A percentile compares a stretch with the other conserved stretches of the same genome.
Conservation (phyloP, 2,329 filamentous ascomycete genomes). For the Triangularia verruculosa region DNA sequence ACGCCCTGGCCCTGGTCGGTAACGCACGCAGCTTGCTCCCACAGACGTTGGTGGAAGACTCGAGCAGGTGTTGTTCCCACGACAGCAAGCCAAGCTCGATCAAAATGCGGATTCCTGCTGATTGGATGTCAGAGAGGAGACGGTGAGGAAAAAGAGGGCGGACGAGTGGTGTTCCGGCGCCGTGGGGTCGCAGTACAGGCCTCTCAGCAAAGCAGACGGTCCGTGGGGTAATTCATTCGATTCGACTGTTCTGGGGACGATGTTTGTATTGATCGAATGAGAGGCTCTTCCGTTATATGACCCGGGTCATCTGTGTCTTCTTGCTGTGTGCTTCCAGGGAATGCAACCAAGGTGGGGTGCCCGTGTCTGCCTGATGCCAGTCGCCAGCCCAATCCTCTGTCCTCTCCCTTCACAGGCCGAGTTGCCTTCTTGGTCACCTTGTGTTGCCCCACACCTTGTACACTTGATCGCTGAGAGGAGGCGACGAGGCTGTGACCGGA, state of each 20-base stretch:
- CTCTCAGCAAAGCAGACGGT: neutral
- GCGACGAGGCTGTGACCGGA: neutral
- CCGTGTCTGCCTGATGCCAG: slow-evolving; percentile 1
- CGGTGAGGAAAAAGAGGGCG: slow-evolving; percentile 10
- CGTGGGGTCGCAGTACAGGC: slow-evolving; percentile 8
- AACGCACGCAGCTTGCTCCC: neutral
- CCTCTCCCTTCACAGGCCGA: slow-evolving; percentile 1
- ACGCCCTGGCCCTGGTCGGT: neutral
- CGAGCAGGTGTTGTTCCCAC: neutral
- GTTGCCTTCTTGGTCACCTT: slow-evolving; percentile 8
- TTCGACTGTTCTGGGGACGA: neutral
- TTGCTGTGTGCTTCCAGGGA: neutral
- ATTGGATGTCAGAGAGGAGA: slow-evolving; percentile 16
- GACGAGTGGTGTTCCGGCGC: slow-evolving; percentile 11
- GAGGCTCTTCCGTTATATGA: neutral
- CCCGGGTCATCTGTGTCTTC: neutral
- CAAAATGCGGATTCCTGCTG: slow-evolving; percentile 1
- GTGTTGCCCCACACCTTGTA: slow-evolving; percentile 1
- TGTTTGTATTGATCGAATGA: slow-evolving; percentile 3
- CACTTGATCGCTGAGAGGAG: neutral
- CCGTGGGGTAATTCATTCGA: neutral
- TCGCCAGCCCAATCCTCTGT: slow-evolving; percentile 9
- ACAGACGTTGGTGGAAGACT: neutral
- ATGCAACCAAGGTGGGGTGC: neutral
- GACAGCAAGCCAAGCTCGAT: neutral